Conservation (phyloP, 208 protist species). For the Crithidia expoeki region DNA sequence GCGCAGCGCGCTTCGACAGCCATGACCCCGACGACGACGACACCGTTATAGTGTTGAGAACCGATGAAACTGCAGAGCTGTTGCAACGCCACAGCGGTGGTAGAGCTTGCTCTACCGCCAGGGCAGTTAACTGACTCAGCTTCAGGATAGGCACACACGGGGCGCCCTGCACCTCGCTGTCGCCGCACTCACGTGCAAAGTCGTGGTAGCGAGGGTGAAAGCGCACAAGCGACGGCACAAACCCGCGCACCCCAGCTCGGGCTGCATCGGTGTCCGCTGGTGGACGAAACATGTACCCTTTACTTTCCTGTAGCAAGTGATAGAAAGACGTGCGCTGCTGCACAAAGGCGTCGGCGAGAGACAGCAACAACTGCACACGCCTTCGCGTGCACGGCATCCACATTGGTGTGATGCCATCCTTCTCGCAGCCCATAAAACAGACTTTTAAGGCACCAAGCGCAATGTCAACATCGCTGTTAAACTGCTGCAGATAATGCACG, state of each 20-base stretch:
- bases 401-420: constrained; percentile 61
- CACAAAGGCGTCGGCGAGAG: constrained; percentile 37
- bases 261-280: constrained; percentile 4
- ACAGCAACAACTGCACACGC: constrained; percentile 67
- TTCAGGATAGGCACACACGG: constrained; percentile 67
- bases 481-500: constrained; percentile 43
- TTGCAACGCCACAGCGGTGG: constrained; percentile 43
- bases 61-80: not conserved
- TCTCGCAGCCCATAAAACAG: constrained; percentile 67
- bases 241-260: constrained; percentile 22
- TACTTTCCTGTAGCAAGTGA: constrained; percentile 42
- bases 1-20: constrained; percentile 20
- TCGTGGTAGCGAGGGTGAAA: constrained; percentile 80
- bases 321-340: constrained; percentile 52
- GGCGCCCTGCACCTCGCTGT: not conserved
- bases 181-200: constrained; percentile 22
- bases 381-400: constrained; percentile 75
- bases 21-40: constrained; percentile 10
- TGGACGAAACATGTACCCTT: constrained; percentile 53
- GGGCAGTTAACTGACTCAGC: constrained; percentile 74
- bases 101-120: constrained; percentile 63
- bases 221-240: constrained; percentile 56
- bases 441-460: constrained; percentile 40
- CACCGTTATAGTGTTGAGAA: not conserved
- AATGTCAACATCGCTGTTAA: constrained; percentile 35